Evolutionary conservation across 495 filamentous ascomycete species (phyloP).

Genomic region (Podospora bellae-mahoneyi): DNA sequence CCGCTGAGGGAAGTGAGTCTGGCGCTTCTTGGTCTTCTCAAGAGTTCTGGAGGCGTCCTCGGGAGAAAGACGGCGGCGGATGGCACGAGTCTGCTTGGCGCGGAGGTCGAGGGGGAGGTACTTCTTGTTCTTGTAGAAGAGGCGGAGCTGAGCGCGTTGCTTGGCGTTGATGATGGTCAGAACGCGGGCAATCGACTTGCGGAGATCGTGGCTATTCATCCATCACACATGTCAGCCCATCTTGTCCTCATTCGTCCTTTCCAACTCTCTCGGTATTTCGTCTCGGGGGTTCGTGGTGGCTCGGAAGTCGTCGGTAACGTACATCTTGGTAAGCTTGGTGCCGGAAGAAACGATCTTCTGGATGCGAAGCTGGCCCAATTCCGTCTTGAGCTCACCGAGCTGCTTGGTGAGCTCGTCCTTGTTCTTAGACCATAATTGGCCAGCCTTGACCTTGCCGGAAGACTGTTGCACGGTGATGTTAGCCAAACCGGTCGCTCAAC

Average conservation of each 20-base stretch:
- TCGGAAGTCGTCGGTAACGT: slow-evolving; percentile 39
- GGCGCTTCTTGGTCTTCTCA: slow-evolving; percentile 90
- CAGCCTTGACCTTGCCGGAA: slow-evolving; percentile 88
- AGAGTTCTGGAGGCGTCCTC: slow-evolving; percentile 77
- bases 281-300: slow-evolving; percentile 2
- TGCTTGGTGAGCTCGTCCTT: slow-evolving; percentile 94
- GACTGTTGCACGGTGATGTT: slow-evolving; percentile 55
- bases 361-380: slow-evolving; percentile 87
- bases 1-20: slow-evolving; percentile 93
- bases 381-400: slow-evolving; percentile 87
- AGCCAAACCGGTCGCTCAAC: slow-evolving; percentile 22
- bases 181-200: slow-evolving; percentile 98
- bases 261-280: background rate
- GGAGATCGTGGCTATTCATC: slow-evolving; percentile 80
- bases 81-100: slow-evolving; percentile 92
- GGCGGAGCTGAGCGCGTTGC: slow-evolving; percentile 92
- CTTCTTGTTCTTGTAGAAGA: slow-evolving; percentile 99
- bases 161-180: slow-evolving; percentile 99
- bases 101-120: slow-evolving; percentile 96
- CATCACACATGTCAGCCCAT: slow-evolving; percentile 22
- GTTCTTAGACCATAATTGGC: slow-evolving; percentile 95
- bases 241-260: slow-evolving; percentile 14
- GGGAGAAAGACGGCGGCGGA: slow-evolving; percentile 86
- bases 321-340: slow-evolving; percentile 97
- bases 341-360: slow-evolving; percentile 95